Conservation (phyloP, 164 flowering plant genomes). For the Cinnamomum micranthum region DNA sequence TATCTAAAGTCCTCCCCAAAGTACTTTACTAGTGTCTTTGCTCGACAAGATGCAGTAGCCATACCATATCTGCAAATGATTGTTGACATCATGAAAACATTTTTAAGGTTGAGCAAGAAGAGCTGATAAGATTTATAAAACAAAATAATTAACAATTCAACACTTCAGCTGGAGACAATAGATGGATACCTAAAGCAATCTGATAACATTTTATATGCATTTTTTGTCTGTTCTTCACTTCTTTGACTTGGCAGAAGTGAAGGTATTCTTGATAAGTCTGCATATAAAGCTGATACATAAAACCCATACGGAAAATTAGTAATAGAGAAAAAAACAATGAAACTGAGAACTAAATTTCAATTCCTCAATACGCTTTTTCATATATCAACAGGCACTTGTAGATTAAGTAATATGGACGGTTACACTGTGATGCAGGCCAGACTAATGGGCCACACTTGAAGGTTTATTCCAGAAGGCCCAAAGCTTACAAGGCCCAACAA, state of each 20-base stretch:
- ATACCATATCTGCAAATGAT: constrained; percentile 69
- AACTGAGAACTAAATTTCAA: neutral
- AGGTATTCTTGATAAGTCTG: constrained; percentile 64
- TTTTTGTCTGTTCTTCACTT: constrained; percentile 72
- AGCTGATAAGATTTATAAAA: neutral
- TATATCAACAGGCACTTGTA: no score
- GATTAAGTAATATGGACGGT: no score
- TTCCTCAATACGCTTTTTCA: neutral
- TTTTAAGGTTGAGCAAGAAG: neutral
- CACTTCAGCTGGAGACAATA: neutral
- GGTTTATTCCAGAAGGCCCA: no score
- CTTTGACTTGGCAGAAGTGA: constrained; percentile 80
- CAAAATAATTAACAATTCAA: constrained; percentile 1
- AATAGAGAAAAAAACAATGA: neutral
- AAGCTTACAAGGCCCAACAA: no score
- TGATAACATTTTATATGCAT: constrained; percentile 72
- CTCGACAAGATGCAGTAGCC: constrained; percentile 73
- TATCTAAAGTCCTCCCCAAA: constrained; percentile 67
- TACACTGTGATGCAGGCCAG: no score
- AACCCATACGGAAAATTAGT: neutral
- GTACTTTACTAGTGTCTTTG: constrained; percentile 76
- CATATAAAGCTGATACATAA: constrained; percentile 58
- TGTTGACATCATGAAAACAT: constrained; percentile 6
- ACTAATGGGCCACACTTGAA: no score
- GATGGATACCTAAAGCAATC: constrained; percentile 70